phyloP scores from a whole-genome alignment of 805 yeast genomes.

The Suhomyces kilbournensis region DNA sequence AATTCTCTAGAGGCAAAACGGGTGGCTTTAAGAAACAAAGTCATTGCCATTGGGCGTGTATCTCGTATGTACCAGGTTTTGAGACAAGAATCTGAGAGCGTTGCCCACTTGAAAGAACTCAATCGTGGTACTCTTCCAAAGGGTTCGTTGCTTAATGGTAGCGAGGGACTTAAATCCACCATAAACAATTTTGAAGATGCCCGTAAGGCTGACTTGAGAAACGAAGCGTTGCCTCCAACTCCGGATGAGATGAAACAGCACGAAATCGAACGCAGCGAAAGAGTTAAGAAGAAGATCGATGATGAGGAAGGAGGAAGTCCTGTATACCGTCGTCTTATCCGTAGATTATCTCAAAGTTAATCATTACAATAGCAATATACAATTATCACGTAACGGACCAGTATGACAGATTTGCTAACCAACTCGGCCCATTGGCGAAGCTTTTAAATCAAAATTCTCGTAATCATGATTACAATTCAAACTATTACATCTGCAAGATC shows the following conservation, averaged over 20 bases:
- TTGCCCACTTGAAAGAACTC: constrained; percentile 69
- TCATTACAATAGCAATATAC: neutral
- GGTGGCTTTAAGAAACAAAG: constrained; percentile 74
- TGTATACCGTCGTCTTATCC: constrained; percentile 36
- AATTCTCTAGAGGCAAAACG: constrained; percentile 31
- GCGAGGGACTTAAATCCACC: constrained; percentile 70
- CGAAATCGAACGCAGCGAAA: constrained; percentile 46
- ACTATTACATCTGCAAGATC: too few species aligned
- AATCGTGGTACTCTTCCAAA: constrained; percentile 80
- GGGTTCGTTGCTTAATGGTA: constrained; percentile 80
- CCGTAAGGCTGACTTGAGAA: constrained; percentile 68
- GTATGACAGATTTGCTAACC: too few species aligned
- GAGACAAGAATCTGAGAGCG: constrained; percentile 84
- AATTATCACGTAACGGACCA: neutral
- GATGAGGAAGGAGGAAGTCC: constrained; percentile 30
- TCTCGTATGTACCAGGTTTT: constrained; percentile 87
- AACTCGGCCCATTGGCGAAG: too few species aligned
- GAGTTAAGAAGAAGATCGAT: constrained; percentile 36
- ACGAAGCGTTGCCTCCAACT: constrained; percentile 88
- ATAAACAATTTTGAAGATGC: constrained; percentile 81
- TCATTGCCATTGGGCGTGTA: constrained; percentile 93
- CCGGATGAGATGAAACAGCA: constrained; percentile 50
- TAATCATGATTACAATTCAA: too few species aligned
- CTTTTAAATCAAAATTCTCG: too few species aligned
- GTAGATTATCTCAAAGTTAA: constrained; percentile 27